phyloP scores from a whole-genome alignment of 768 basidiomycete species.

The Lactarius sanguifluus region DNA sequence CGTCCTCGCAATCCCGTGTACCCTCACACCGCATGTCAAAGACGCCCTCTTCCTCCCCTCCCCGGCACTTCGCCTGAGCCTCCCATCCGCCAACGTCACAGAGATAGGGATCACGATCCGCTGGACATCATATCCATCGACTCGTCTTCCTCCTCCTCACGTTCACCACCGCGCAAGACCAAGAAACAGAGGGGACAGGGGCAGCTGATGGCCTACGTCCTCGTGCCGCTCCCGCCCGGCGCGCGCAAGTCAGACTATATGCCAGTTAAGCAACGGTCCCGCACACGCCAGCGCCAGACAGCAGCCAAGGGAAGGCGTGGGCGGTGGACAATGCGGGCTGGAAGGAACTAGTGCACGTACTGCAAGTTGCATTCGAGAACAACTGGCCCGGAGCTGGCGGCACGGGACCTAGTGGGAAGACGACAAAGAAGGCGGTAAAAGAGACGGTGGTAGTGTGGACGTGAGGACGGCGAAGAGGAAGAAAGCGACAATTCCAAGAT shows the following conservation, averaged over 20 bases:
- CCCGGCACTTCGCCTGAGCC: too few relatives aligned
- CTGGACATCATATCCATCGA: constrained; percentile 11
- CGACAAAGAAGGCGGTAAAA: not conserved
- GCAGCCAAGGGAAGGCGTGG: not conserved
- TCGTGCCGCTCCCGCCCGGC: constrained; percentile 5
- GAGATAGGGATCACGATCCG: too few relatives aligned
- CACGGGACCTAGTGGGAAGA: not conserved
- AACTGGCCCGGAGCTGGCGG: constrained; percentile 1
- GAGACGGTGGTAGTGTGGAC: not conserved
- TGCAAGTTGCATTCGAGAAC: constrained; percentile 20
- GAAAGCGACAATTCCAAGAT: not conserved
- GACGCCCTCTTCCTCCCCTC: too few relatives aligned
- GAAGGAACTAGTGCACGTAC: constrained; percentile 3
- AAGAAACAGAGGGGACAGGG: not conserved
- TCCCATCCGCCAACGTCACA: too few relatives aligned
- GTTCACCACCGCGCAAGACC: not conserved
- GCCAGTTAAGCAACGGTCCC: not conserved
- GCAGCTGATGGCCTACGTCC: constrained; percentile 9
- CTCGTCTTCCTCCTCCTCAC: constrained; percentile 4
- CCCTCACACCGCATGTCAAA: not conserved
- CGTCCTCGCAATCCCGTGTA: not conserved
- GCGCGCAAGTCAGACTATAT: constrained; percentile 3
- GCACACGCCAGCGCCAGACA: not conserved
- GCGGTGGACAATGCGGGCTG: constrained; percentile 7
- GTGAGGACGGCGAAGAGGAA: not conserved